Conservation (phyloP, 1,284 basidiomycete genomes). For the Microbotryum saponariae region DNA sequence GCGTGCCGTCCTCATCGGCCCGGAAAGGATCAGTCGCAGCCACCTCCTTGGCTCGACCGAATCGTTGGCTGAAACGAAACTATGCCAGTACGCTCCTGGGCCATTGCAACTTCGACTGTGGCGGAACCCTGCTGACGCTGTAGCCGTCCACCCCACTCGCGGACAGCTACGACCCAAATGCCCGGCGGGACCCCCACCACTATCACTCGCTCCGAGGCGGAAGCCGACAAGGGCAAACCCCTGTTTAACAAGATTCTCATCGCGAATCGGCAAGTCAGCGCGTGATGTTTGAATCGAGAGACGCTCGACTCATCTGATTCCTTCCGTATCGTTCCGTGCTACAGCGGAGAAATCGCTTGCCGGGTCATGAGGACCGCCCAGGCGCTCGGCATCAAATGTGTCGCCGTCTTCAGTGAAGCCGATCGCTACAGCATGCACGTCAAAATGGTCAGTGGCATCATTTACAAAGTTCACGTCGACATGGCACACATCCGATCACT, state of each 20-base stretch:
- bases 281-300: background rate
- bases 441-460: constrained; percentile 29
- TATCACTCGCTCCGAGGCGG: no score
- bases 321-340: background rate
- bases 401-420: constrained; percentile 81
- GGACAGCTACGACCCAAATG: no score
- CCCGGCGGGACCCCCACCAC: no score
- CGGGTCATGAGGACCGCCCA: constrained; percentile 83
- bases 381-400: constrained; percentile 77
- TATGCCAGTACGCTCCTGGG: no score
- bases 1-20: no score
- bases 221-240: constrained; percentile 12
- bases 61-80: no score
- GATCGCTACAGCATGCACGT: constrained; percentile 74
- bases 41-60: no score
- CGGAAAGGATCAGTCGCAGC: no score
- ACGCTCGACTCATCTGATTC: background rate
- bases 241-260: constrained; percentile 65
- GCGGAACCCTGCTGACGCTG: no score
- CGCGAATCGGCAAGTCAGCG: constrained; percentile 58
- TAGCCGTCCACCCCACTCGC: no score
- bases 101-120: no score
- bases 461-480: background rate
- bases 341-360: constrained; percentile 86
- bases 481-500: background rate